Evolutionary conservation across 73 alveolate genomes (phyloP).

Genomic region (Symbiodinium pilosum): DNA sequence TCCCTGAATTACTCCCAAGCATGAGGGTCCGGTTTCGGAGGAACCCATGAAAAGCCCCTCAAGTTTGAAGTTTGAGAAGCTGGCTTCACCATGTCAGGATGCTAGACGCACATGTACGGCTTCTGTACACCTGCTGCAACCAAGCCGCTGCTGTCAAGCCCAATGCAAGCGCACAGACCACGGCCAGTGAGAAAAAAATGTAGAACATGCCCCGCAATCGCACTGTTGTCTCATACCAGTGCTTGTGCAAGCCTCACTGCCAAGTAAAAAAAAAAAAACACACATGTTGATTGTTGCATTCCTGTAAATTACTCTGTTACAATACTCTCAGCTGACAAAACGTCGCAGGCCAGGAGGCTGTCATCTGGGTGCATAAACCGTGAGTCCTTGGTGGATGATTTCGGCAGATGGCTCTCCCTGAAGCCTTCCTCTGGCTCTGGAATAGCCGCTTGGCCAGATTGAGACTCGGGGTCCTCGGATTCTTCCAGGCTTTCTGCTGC

Average conservation of each 20-base stretch:
- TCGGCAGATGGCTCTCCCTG: neutral
- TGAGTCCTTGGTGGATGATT: neutral
- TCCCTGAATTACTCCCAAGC: neutral
- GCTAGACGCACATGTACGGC: too few species aligned
- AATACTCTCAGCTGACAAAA: too few species aligned
- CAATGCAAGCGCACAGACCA: neutral
- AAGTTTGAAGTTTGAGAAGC: too few species aligned
- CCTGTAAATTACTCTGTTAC: too few species aligned
- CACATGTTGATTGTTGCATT: too few species aligned
- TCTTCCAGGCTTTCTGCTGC: neutral
- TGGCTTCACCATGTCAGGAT: too few species aligned
- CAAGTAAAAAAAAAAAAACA: too few species aligned
- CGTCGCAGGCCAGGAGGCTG: neutral
- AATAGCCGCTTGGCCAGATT: neutral
- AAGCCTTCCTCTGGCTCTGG: neutral
- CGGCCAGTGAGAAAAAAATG: neutral
- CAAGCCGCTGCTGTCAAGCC: neutral
- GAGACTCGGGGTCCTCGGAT: neutral
- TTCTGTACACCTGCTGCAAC: too few species aligned
- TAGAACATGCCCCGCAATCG: constrained; percentile 3
- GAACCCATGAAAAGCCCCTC: too few species aligned
- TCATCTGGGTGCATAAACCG: constrained; percentile 13
- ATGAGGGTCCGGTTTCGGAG: too few species aligned
- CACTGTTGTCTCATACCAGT: constrained; percentile 1
- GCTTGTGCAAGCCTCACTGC: neutral